These are phyloP conservation scores for Phylloboletellus chloephorus DNA, from an alignment of 1,284 basidiomycete genomes.

Conservation along the genomic window DNA sequence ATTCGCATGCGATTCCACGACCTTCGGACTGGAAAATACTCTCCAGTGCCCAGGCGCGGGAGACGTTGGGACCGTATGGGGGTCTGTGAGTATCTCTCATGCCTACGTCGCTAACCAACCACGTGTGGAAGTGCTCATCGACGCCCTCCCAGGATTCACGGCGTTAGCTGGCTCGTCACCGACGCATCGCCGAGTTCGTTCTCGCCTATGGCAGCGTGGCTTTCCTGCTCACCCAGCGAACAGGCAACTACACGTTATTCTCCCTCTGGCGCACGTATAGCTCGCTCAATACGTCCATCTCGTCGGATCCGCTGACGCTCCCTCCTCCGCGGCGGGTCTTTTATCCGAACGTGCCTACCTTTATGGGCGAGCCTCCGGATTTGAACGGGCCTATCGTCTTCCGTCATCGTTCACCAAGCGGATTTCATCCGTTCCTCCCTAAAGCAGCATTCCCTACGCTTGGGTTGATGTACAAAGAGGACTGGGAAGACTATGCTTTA, in stretches of 20 bases:
- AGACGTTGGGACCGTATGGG: constrained; percentile 49
- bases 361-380: constrained; percentile 48
- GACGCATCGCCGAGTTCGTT: constrained; percentile 45
- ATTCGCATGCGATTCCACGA: constrained; percentile 41
- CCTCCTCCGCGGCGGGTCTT: constrained; percentile 67
- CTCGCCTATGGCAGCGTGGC: background rate
- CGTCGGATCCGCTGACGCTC: constrained; percentile 47
- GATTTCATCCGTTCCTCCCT: constrained; percentile 57
- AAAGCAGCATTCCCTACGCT: constrained; percentile 72
- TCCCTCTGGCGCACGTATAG: constrained; percentile 77
- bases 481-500: constrained; percentile 70
- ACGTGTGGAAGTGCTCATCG: background rate
- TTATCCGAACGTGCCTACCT: constrained; percentile 60
- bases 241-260: constrained; percentile 69
- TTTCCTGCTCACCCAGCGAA: constrained; percentile 5
- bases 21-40: constrained; percentile 63
- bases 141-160: constrained; percentile 40
- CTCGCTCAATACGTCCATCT: constrained; percentile 55
- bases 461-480: constrained; percentile 61
- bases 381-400: constrained; percentile 40
- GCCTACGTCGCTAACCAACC: background rate
- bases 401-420: constrained; percentile 46
- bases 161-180: constrained; percentile 52
- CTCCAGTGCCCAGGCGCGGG: constrained; percentile 47
- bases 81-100: constrained; percentile 42